phyloP scores from a whole-genome alignment of 805 yeast species.

The Barnettozyma vustinii region DNA sequence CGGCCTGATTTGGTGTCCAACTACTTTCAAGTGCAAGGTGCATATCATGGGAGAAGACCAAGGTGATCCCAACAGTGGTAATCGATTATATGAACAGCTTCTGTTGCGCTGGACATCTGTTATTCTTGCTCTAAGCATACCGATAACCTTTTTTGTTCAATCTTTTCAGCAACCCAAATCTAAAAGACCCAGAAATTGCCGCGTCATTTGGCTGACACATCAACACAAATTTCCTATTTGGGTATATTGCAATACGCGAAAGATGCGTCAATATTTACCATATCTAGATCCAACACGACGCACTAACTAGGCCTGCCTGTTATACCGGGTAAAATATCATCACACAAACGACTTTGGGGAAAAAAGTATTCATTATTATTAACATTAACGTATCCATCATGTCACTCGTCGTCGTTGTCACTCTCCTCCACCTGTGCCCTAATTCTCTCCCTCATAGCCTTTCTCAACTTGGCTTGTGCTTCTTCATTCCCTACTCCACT shows the following conservation, averaged over 20 bases:
- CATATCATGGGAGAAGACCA: too few relatives aligned
- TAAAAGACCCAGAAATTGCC: not conserved
- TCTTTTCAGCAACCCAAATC: not conserved
- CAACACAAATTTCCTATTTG: not conserved
- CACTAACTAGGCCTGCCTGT: too few relatives aligned
- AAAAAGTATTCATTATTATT: not conserved
- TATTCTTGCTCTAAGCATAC: too few relatives aligned
- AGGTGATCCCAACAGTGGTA: too few relatives aligned
- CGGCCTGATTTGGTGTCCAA: not conserved
- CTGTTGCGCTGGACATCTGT: too few relatives aligned
- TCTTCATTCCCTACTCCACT: constrained; percentile 3
- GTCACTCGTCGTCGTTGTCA: not conserved
- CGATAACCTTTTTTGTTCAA: too few relatives aligned
- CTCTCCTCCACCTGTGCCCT: not conserved
- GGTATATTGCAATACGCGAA: not conserved
- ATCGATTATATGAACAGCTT: too few relatives aligned
- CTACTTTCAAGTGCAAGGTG: too few relatives aligned
- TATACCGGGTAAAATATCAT: too few relatives aligned
- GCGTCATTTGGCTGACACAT: not conserved
- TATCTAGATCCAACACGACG: not conserved
- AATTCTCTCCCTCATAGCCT: constrained; percentile 11
- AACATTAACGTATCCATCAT: not conserved
- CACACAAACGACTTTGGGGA: too few relatives aligned
- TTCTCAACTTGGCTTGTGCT: constrained; percentile 10
- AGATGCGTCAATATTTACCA: not conserved